phyloP scores from a whole-genome alignment of 352 stramenopile genomes.

The Pythium coloratum region DNA sequence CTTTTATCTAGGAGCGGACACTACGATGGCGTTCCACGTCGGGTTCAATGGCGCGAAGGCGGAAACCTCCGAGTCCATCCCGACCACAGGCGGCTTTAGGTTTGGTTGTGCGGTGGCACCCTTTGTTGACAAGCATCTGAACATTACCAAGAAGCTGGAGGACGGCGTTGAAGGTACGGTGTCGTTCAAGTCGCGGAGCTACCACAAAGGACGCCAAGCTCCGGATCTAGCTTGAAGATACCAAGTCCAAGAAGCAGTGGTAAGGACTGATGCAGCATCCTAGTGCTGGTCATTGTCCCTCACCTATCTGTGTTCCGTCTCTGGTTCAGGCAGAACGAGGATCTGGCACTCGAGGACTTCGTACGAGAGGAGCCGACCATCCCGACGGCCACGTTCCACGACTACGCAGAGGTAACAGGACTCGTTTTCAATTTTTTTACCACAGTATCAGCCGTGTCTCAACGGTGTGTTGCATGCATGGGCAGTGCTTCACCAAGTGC shows the following conservation, averaged over 20 bases:
- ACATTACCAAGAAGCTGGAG: neutral
- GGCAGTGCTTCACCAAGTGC: constrained; percentile 13
- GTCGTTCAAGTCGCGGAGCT: neutral
- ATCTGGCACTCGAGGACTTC: constrained; percentile 1
- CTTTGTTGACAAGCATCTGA: neutral
- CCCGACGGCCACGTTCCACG: constrained; percentile 9
- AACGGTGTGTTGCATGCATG: no score
- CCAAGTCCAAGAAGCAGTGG: constrained; percentile 16
- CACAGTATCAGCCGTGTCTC: no score
- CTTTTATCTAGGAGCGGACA: no score
- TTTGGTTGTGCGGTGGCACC: no score
- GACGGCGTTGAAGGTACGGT: neutral
- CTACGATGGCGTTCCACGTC: no score
- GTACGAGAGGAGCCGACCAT: neutral
- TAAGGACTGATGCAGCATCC: no score
- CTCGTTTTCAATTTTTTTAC: no score
- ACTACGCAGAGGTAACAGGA: constrained; percentile 14
- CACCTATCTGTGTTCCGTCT: no score
- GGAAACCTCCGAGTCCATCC: no score
- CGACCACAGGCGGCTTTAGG: no score
- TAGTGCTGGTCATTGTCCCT: no score
- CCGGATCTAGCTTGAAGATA: constrained; percentile 15
- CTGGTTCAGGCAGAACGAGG: neutral
- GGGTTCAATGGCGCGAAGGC: no score
- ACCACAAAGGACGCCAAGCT: constrained; percentile 10